A percentile compares a stretch with the other conserved stretches of the same genome.
Conservation (phyloP, 139 green algal genomes). For the Gonium pectorale region DNA sequence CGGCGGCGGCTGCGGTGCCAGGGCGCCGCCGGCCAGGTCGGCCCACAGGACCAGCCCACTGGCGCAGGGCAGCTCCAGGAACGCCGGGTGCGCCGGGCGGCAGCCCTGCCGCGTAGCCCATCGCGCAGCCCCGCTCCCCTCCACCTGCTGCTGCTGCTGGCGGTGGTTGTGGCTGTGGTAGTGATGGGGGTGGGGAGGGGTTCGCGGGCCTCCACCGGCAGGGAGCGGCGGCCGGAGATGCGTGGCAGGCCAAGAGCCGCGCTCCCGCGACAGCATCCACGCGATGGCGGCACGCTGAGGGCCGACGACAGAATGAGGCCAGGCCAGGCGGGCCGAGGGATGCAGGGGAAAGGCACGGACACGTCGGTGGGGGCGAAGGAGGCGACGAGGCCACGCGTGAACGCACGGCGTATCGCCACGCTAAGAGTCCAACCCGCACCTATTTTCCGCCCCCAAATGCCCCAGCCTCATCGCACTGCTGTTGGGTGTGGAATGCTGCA, state of each 20-base stretch:
- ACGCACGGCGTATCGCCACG: too few relatives aligned
- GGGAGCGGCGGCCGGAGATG: too few relatives aligned
- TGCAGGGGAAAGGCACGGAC: background rate
- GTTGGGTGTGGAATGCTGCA: too few relatives aligned
- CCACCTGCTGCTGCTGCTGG: background rate
- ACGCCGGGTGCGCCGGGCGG: background rate
- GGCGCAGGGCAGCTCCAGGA: background rate
- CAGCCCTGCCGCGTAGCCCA: background rate
- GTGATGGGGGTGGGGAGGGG: background rate
- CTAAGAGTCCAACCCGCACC: too few relatives aligned
- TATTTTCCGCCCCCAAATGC: too few relatives aligned
- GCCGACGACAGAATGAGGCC: too few relatives aligned
- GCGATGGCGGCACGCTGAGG: constrained; percentile 29
- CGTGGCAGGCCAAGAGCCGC: too few relatives aligned
- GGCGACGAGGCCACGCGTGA: too few relatives aligned
- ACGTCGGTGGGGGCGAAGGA: background rate
- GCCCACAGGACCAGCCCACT: constrained; percentile 14
- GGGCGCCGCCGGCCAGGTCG: constrained; percentile 8
- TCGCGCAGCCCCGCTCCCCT: too few relatives aligned
- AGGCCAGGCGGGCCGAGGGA: background rate
- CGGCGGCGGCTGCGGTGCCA: background rate
- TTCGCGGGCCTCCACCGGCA: background rate
- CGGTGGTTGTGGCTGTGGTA: background rate
- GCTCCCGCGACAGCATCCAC: constrained; percentile 41
- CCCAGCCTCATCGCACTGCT: too few relatives aligned